Base-by-base conservation (phyloP, 2,329 filamentous ascomycete genomes). In the Fusarium camptoceras region DNA sequence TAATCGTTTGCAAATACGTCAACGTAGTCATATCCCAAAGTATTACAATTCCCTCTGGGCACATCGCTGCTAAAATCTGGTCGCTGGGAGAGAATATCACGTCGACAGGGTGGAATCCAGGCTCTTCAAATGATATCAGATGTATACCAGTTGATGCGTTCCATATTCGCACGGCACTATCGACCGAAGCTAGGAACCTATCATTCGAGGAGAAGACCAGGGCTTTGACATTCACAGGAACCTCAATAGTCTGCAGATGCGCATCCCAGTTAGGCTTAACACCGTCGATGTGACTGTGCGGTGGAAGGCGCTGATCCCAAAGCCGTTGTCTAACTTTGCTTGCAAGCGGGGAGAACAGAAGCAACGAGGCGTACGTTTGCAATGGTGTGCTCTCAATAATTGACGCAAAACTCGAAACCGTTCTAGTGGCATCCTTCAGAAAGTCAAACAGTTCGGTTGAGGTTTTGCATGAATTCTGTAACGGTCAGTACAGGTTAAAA, bases 401-500 rank as follows among this genome's bases (percentile, higher is more conserved):
- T 3, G 14, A 7, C 10, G 9, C 27, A 25, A 51, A 53, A 2
- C 18, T 27, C 7, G 15, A 22, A 8, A 42, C 7, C 0, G 14
- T 39, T 12, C 22, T 25, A 7, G 3, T 42, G 20, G 12, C 16
- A 28, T 50, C 44, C 6, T 50, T 30, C 16, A 30, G 4, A 25
- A 50, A 49, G 10, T 10, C 25, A 4, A 30, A 2, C 4, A 51
- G 14, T 7, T 34, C 10, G 0, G 30, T 1, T 8, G 28, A 18
- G 10, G 1, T 25, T 15, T n/a, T 4, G 4, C 2, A 9, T 0
- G 9, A 37, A 4, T 8, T 9, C 30, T 49, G 18, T 14, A 18
- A 14, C 6, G 5, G 25, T 20, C 3, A 16, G 14, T 2, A 31
- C 1, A 8, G 1, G 14, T 0, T 31, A 7, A 31, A 3, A 25